Percentiles rank a stretch among this genome's conserved stretches.
Evolutionary conservation across 139 green algal species (phyloP).

Genomic region (Yamagishiella unicocca): DNA sequence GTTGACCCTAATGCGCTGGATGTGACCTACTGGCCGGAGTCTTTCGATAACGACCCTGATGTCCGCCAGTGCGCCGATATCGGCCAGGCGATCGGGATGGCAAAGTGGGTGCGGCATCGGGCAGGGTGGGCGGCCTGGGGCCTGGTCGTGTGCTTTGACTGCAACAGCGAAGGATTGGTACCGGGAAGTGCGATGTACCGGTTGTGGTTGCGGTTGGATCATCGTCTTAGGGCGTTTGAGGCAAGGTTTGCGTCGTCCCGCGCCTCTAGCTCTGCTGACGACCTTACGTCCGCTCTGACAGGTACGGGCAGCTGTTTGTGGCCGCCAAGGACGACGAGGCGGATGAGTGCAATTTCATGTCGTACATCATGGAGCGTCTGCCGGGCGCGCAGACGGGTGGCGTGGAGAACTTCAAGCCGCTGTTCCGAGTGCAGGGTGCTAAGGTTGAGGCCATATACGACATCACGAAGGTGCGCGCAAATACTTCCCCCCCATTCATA

Average conservation of each 20-base stretch:
- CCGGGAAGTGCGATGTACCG: too few relatives aligned
- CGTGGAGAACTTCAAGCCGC: conserved; percentile 40
- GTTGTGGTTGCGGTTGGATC: too few relatives aligned
- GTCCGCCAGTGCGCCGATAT: conserved; percentile 40
- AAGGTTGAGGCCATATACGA: conserved; percentile 39
- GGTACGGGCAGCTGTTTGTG: conserved; percentile 24
- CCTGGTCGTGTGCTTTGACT: too few relatives aligned
- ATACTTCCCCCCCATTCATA: too few relatives aligned
- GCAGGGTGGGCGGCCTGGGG: too few relatives aligned
- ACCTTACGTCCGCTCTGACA: neutral
- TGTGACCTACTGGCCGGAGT: conserved; percentile 29
- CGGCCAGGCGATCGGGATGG: conserved; percentile 36
- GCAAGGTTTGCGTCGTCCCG: too few relatives aligned
- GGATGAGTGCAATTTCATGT: conserved; percentile 2
- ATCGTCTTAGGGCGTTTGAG: too few relatives aligned
- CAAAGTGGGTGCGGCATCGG: neutral
- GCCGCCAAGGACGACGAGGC: conserved; percentile 28
- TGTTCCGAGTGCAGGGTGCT: conserved; percentile 7
- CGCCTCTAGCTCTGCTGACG: too few relatives aligned
- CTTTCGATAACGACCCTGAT: neutral
- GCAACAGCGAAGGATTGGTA: too few relatives aligned
- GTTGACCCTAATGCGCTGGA: neutral
- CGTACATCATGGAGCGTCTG: conserved; percentile 41
- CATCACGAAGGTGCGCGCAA: conserved; percentile 17
- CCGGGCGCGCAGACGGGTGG: conserved; percentile 33